These are phyloP conservation scores for Xylaria longipes DNA, from an alignment of 495 filamentous ascomycete species.

Conservation along the genomic window DNA sequence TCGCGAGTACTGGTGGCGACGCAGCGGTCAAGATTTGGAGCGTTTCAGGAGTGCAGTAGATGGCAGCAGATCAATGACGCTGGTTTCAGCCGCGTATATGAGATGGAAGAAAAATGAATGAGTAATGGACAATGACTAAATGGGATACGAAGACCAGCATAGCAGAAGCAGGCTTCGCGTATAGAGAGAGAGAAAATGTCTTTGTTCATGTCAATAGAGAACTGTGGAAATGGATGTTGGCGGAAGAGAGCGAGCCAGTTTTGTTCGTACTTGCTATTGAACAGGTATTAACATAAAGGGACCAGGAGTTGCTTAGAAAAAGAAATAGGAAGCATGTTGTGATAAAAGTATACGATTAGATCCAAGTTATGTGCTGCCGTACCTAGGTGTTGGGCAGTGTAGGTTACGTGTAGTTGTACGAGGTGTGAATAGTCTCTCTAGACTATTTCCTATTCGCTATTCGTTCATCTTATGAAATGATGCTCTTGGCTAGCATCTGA, in stretches of 20 bases:
- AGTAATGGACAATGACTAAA: neutral
- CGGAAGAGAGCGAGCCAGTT: neutral
- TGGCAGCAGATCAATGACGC: neutral
- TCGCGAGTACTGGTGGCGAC: conserved; percentile 84
- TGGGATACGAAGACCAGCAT: neutral
- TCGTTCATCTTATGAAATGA: neutral
- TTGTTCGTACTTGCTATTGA: neutral
- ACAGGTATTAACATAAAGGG: neutral
- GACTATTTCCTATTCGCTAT: neutral
- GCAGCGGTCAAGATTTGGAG: conserved; percentile 90
- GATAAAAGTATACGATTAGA: no score
- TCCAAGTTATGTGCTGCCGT: no score
- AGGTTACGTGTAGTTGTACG: neutral
- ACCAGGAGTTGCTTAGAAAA: neutral
- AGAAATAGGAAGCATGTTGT: no score
- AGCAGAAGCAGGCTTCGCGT: neutral
- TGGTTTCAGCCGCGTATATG: neutral
- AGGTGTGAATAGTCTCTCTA: neutral
- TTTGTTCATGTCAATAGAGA: neutral
- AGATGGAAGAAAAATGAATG: neutral
- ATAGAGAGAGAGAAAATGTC: neutral
- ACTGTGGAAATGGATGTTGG: neutral
- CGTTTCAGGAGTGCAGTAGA: conserved; percentile 66
- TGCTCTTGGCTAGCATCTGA: neutral
- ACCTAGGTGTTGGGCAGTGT: no score